phyloP scores from a whole-genome alignment of 2,329 filamentous ascomycete genomes.

The Pseudohalonectria lignicola region DNA sequence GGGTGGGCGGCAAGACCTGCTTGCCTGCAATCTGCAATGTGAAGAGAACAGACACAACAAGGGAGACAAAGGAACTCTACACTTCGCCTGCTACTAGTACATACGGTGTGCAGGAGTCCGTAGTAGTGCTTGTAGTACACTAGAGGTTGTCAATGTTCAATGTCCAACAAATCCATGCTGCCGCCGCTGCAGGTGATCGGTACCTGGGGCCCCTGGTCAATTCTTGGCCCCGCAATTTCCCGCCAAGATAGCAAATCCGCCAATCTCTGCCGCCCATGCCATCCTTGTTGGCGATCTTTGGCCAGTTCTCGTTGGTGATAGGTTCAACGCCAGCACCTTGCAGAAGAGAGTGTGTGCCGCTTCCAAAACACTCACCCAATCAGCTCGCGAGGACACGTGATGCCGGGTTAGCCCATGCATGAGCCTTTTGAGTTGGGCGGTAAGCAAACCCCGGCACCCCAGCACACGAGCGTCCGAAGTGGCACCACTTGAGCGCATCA shows the following conservation, averaged over 20 bases:
- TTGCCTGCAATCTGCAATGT: too few relatives aligned
- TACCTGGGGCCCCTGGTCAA: neutral
- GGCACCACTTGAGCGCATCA: neutral
- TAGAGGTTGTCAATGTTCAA: too few relatives aligned
- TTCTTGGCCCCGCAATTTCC: neutral
- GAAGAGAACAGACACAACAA: too few relatives aligned
- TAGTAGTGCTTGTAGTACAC: too few relatives aligned
- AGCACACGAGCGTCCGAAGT: conserved; percentile 1
- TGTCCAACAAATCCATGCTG: too few relatives aligned
- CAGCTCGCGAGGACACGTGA: neutral
- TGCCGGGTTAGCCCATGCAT: neutral
- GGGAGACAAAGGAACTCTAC: too few relatives aligned
- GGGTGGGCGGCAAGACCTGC: neutral
- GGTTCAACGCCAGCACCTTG: neutral
- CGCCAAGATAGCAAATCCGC: neutral
- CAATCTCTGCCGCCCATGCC: conserved; percentile 1
- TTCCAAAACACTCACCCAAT: conserved; percentile 1
- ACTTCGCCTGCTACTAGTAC: too few relatives aligned
- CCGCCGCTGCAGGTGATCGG: conserved; percentile 3
- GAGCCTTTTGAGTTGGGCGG: neutral
- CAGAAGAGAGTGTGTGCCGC: neutral
- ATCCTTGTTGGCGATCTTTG: neutral
- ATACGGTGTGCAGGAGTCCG: too few relatives aligned
- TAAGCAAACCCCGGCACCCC: neutral
- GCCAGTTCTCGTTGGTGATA: neutral